Conservation (phyloP, 305 asterid genomes). For the Nicotiana rustica region DNA sequence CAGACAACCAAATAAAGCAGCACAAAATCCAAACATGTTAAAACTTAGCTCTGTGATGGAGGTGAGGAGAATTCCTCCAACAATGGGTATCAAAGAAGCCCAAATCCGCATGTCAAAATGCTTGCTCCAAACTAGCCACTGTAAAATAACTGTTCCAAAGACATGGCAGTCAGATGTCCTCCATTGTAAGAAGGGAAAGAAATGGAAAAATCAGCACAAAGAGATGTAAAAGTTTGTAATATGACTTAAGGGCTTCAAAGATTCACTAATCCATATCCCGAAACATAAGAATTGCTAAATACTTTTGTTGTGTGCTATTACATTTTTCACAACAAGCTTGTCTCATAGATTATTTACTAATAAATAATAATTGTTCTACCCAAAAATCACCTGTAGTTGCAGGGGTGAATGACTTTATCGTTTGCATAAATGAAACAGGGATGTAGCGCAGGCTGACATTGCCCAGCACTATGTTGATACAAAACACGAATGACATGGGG, state of each 20-base stretch:
- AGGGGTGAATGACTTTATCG: constrained; percentile 91
- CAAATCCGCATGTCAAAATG: constrained; percentile 85
- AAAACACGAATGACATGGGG: constrained; percentile 89
- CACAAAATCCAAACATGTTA: constrained; percentile 82
- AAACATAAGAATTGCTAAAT: constrained; percentile 10
- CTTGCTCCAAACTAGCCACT: constrained; percentile 93
- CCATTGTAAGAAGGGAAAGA: background rate
- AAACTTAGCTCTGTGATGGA: constrained; percentile 92
- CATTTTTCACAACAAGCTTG: too few species aligned
- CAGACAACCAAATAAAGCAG: constrained; percentile 89
- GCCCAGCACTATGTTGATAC: constrained; percentile 85
- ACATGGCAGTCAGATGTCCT: constrained; percentile 32
- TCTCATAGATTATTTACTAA: background rate
- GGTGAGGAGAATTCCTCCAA: constrained; percentile 93
- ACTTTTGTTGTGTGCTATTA: background rate
- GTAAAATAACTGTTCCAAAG: constrained; percentile 70
- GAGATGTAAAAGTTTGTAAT: background rate
- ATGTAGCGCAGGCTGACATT: constrained; percentile 83
- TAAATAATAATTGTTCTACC: background rate
- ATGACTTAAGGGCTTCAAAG: background rate
- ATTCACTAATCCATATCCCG: background rate
- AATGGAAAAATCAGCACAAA: background rate
- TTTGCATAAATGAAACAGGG: constrained; percentile 96
- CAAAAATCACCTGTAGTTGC: constrained; percentile 79
- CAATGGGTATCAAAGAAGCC: constrained; percentile 91